Base-by-base conservation (phyloP, 2,329 filamentous ascomycete genomes). In the Pseudogymnoascus sp. region DNA sequence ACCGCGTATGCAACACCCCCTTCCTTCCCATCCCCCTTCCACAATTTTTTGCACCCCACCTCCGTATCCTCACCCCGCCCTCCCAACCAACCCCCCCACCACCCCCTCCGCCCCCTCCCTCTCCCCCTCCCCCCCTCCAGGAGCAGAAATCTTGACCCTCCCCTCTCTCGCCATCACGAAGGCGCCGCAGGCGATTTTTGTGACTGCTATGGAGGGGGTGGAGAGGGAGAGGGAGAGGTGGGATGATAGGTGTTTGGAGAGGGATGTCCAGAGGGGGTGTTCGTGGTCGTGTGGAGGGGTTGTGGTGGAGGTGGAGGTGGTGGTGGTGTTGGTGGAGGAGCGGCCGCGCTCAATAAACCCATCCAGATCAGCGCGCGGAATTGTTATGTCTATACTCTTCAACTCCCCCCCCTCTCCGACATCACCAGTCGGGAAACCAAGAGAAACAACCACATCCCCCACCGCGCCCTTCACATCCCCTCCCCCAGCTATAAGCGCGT, bases 1-100 rank as follows among this genome's bases (percentile, higher is more conserved):
- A 97, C 64, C 93, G 86, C 1, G 91, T 96, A 72, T 96, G 93
- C 65, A 96, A 76, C 1, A 96, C 90, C 1, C 92, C 92, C 66
- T 90, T 89, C 70, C 87, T 86, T 6, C 90, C 90, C n/a, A n/a
- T n/a, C n/a, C n/a, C n/a, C n/a, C n/a, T n/a, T n/a, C n/a, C n/a
- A n/a, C n/a, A n/a, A n/a, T n/a, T n/a, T n/a, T n/a, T n/a, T n/a
- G n/a, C n/a, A n/a, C n/a, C n/a, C n/a, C n/a, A n/a, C n/a, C n/a
- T n/a, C n/a, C n/a, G n/a, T n/a, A n/a, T n/a, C n/a, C n/a, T n/a
- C n/a, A n/a, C n/a, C n/a, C n/a, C n/a, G n/a, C n/a, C n/a, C n/a
- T n/a, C n/a, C n/a, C n/a, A n/a, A n/a, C n/a, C n/a, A 26, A 26
- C 6, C 24, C 6, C 21, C 31, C 24, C 21, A 56, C 11, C 6